A percentile compares a stretch with the other conserved stretches of the same genome.
phyloP scores from a whole-genome alignment of 768 basidiomycete genomes.

The Russula dissimulans region DNA sequence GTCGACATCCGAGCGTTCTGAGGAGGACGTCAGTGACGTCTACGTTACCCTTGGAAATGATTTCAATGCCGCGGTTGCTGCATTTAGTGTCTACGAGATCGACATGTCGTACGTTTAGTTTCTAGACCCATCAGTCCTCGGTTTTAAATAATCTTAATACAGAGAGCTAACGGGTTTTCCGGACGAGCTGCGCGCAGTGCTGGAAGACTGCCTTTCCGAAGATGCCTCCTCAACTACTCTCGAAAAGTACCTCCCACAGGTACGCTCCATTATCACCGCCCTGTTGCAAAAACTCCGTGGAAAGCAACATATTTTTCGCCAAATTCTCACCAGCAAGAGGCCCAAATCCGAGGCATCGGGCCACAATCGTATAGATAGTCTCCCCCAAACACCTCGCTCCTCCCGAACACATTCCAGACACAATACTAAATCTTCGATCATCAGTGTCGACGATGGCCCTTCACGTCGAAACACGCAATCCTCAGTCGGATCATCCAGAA shows the following conservation, averaged over 20 bases:
- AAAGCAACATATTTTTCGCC: slow-evolving; percentile 85
- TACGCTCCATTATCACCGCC: slow-evolving; percentile 86
- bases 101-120: slow-evolving; percentile 62
- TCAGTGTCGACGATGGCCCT: slow-evolving; percentile 24
- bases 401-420: slow-evolving; percentile 37
- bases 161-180: slow-evolving; percentile 88
- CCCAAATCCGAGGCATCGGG: slow-evolving; percentile 36
- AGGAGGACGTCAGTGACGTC: slow-evolving; percentile 85
- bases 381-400: slow-evolving; percentile 36
- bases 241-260: slow-evolving; percentile 80
- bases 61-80: slow-evolving; percentile 88
- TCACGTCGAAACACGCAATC: slow-evolving; percentile 16
- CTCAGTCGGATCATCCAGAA: slow-evolving; percentile 7
- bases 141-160: slow-evolving; percentile 7
- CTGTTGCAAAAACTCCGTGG: slow-evolving; percentile 87
- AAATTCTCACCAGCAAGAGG: slow-evolving; percentile 55
- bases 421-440: slow-evolving; percentile 26
- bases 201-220: slow-evolving; percentile 88
- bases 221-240: slow-evolving; percentile 81
- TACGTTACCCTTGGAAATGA: slow-evolving; percentile 96
- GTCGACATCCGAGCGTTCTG: slow-evolving; percentile 64
- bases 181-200: slow-evolving; percentile 75
- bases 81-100: slow-evolving; percentile 78
- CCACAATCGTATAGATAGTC: slow-evolving; percentile 41
- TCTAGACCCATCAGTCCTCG: background rate